These are phyloP conservation scores for Zostera marina DNA, from an alignment of 116 monocot species.

Conservation along the genomic window DNA sequence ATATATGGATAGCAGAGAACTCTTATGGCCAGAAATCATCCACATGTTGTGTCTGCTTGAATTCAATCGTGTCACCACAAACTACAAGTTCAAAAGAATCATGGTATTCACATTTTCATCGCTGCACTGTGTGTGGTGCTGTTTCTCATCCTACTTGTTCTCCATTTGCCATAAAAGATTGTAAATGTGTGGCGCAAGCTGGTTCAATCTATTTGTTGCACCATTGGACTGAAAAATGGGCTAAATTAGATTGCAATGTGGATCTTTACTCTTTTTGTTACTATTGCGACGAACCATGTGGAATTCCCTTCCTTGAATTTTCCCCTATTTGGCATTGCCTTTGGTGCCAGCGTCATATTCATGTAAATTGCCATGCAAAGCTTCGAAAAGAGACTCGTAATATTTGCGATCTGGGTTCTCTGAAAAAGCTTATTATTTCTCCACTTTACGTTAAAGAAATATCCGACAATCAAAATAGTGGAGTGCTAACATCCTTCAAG, in stretches of 20 bases:
- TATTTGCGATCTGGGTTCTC: conserved; percentile 63
- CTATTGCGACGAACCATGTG: conserved; percentile 78
- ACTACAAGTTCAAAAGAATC: conserved; percentile 9
- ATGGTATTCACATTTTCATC: conserved; percentile 14
- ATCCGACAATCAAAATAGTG: conserved; percentile 11
- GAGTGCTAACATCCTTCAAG: conserved; percentile 48
- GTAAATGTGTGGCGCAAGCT: conserved; percentile 66
- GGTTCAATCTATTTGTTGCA: conserved; percentile 49
- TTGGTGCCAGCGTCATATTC: conserved; percentile 71
- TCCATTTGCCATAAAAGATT: conserved; percentile 46
- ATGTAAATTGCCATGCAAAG: conserved; percentile 70
- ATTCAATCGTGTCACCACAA: conserved; percentile 34
- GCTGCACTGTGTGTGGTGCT: conserved; percentile 67
- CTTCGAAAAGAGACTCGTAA: conserved; percentile 47
- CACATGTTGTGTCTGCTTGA: conserved; percentile 73
- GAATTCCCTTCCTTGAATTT: conserved; percentile 53
- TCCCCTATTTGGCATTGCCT: conserved; percentile 82
- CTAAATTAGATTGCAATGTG: conserved; percentile 44
- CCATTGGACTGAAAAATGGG: conserved; percentile 86
- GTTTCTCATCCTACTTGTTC: conserved; percentile 60
- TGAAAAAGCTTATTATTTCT: conserved; percentile 54
- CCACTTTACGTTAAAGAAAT: conserved; percentile 71
- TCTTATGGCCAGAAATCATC: conserved; percentile 26
- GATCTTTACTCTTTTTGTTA: conserved; percentile 56
- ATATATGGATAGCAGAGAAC: conserved; percentile 54